Percentiles rank a stretch among this genome's conserved stretches.
Evolutionary conservation across 805 yeast species (phyloP).

Genomic region (Suhomyces pyralidae): DNA sequence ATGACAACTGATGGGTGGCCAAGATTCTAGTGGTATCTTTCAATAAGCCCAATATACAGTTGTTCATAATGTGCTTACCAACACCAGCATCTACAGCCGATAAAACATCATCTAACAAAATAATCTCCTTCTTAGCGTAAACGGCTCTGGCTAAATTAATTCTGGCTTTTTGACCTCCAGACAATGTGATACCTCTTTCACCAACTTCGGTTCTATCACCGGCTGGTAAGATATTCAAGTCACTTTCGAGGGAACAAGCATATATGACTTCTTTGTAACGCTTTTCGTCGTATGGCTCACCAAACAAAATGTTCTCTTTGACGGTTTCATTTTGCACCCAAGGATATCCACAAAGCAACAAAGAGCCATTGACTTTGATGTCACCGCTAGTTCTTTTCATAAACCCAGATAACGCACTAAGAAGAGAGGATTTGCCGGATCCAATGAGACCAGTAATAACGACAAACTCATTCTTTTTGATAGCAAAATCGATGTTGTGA

Average conservation of each 20-base stretch:
- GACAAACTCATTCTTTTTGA: constrained; percentile 66
- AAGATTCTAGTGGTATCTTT: constrained; percentile 61
- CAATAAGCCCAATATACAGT: constrained; percentile 62
- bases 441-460: constrained; percentile 81
- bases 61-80: constrained; percentile 72
- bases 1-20: constrained; percentile 81
- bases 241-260: constrained; percentile 67
- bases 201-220: constrained; percentile 82
- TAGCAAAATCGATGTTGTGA: constrained; percentile 47
- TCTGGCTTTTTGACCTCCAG: constrained; percentile 91
- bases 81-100: constrained; percentile 87
- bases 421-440: constrained; percentile 73
- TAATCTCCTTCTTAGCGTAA: constrained; percentile 63
- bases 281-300: constrained; percentile 48
- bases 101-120: constrained; percentile 73
- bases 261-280: constrained; percentile 54
- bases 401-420: constrained; percentile 68
- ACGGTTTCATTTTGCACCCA: constrained; percentile 86
- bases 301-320: constrained; percentile 71
- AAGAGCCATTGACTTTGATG: constrained; percentile 50
- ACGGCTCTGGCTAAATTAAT: constrained; percentile 77
- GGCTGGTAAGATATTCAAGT: constrained; percentile 63
- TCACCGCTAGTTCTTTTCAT: constrained; percentile 58
- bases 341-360: constrained; percentile 60
- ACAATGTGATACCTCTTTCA: constrained; percentile 78